These are phyloP conservation scores for Jacaranda mimosifolia DNA, from an alignment of 257 asterid species.

Conservation along the genomic window DNA sequence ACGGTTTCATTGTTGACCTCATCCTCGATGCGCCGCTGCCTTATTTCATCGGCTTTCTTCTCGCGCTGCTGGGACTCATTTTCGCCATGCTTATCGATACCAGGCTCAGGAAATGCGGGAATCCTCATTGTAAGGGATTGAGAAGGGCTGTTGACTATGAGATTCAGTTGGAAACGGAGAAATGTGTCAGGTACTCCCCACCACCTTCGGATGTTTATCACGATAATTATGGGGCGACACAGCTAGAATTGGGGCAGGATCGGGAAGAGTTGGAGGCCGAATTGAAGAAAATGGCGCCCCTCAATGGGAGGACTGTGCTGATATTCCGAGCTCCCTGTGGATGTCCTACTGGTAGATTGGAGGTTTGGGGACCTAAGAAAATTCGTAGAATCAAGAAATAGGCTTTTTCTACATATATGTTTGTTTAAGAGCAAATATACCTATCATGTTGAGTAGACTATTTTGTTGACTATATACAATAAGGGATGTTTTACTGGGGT, in stretches of 20 bases:
- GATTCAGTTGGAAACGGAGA: constrained; percentile 67
- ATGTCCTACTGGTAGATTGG: constrained; percentile 66
- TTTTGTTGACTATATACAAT: constrained; percentile 37
- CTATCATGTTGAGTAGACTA: constrained; percentile 23
- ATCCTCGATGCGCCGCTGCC: constrained; percentile 56
- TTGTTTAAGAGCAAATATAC: constrained; percentile 33
- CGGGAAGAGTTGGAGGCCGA: constrained; percentile 64
- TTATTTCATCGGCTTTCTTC: constrained; percentile 47
- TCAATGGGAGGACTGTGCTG: constrained; percentile 64
- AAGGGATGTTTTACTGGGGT: constrained; percentile 37
- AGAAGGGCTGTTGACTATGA: constrained; percentile 67
- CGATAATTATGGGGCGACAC: constrained; percentile 36
- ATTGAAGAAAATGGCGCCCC: constrained; percentile 68
- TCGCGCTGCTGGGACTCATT: constrained; percentile 45
- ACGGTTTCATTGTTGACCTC: constrained; percentile 42
- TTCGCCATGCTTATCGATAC: constrained; percentile 42
- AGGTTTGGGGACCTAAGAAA: constrained; percentile 70
- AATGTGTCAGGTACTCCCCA: constrained; percentile 54
- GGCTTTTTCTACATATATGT: not conserved
- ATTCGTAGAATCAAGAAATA: constrained; percentile 56
- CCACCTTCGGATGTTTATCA: constrained; percentile 31
- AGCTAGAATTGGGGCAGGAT: constrained; percentile 59
- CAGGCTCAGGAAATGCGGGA: constrained; percentile 61
- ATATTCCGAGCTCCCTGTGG: constrained; percentile 67
- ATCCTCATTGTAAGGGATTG: constrained; percentile 56